Evolutionary conservation across 116 monocot species (phyloP).

Genomic region (Phalaenopsis hybrid): DNA sequence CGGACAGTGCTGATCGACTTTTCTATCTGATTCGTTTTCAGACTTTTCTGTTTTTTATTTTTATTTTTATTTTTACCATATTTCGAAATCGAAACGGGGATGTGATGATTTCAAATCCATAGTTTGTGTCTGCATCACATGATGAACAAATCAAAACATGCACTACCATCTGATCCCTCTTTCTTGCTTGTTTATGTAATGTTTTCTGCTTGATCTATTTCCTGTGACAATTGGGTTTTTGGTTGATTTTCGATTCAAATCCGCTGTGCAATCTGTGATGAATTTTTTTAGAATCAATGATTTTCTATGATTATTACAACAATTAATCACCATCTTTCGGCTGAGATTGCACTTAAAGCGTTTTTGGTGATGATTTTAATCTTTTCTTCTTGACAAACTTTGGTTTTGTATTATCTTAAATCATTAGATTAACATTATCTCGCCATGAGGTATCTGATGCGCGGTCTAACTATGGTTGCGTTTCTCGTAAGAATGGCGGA

Average conservation of each 20-base stretch:
- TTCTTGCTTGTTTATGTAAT: not conserved
- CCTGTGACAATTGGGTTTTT: not conserved
- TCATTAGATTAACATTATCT: not conserved
- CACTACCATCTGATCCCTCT: conserved; percentile 44
- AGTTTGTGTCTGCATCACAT: conserved; percentile 1
- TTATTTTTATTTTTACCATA: too few relatives aligned
- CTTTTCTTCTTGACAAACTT: too few relatives aligned
- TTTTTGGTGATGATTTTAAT: too few relatives aligned
- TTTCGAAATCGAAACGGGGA: not conserved
- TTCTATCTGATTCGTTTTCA: conserved; percentile 15
- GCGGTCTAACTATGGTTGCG: not conserved
- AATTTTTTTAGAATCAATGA: not conserved
- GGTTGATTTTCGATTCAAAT: not conserved
- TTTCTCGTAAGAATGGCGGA: conserved; percentile 25
- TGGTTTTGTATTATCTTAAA: too few relatives aligned
- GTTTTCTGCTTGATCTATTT: not conserved
- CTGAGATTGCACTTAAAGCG: conserved; percentile 14
- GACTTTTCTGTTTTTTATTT: not conserved
- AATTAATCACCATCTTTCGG: conserved; percentile 34
- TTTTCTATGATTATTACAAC: conserved; percentile 7
- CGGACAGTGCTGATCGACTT: conserved; percentile 22
- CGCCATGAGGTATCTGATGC: conserved; percentile 34
- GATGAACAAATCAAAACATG: conserved; percentile 21
- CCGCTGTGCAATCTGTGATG: conserved; percentile 12
- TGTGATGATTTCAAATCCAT: conserved; percentile 27